phyloP scores from a whole-genome alignment of 2,329 filamentous ascomycete genomes.

The Endothia cerciana region DNA sequence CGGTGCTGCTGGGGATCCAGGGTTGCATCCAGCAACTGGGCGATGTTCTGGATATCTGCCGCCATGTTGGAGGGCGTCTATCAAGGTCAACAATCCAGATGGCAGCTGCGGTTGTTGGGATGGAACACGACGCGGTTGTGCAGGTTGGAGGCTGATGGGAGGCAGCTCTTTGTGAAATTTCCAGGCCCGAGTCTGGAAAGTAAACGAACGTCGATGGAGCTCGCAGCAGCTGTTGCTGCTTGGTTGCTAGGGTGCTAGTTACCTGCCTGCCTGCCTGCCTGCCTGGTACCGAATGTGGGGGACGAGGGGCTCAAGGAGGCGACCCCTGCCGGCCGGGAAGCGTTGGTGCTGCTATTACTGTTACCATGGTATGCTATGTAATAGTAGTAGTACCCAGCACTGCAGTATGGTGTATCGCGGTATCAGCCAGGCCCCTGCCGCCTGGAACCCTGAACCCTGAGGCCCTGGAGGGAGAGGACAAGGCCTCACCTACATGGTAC shows the following conservation, averaged over 20 bases:
- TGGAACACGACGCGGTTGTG: slow-evolving; percentile 6
- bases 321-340: slow-evolving; percentile 8
- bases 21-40: slow-evolving; percentile 86
- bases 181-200: slow-evolving; percentile 16
- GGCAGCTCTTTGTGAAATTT: slow-evolving; percentile 16
- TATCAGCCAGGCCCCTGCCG: no score
- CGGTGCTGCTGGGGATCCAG: slow-evolving; percentile 86
- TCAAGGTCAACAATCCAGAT: slow-evolving; percentile 18
- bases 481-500: no score
- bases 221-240: slow-evolving; percentile 13
- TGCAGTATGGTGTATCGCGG: no score
- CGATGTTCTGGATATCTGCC: slow-evolving; percentile 63
- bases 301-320: slow-evolving; percentile 13
- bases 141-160: not conserved
- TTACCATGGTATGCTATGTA: not conserved
- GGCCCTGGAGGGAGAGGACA: no score
- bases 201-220: slow-evolving; percentile 20
- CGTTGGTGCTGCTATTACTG: not conserved
- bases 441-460: no score
- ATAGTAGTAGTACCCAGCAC: no score
- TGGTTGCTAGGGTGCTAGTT: slow-evolving; percentile 22
- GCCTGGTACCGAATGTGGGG: slow-evolving; percentile 6
- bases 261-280: not conserved
- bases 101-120: slow-evolving; percentile 13
- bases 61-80: slow-evolving; percentile 52